Base-by-base conservation (phyloP, 345 rosid genomes). In the Acer campestre region DNA sequence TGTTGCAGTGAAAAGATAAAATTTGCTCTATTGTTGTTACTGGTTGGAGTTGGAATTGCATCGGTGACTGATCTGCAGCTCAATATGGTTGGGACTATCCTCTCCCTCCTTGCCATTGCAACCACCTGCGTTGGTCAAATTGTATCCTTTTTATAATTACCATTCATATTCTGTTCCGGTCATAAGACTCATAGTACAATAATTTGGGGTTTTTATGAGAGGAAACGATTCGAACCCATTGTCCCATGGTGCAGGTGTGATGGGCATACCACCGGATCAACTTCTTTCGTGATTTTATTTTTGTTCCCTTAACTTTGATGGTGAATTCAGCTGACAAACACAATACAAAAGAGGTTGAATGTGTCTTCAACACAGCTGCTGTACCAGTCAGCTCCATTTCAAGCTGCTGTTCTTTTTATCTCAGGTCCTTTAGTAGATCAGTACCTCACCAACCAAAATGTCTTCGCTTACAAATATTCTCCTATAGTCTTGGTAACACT, bases 111-210 rank as follows among this genome's bases (percentile, higher is more conserved):
- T 17, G 99, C 99, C 86, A 94, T 96, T 9, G 77, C 78, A 42
- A 96, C 98, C 23, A 96, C 99, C 70, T 96, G 98, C 53, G 97
- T 96, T 76, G 98, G 99, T 31, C 99, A 96, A 84, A 96, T 96
- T 76, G 99, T 96, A 94, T 85, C 90, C 89, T 88, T 79, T 78
- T 17, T 27, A 25, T 23, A 42, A 20, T 35, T 35, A 35, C 38
- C 31, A 29, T 29, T 29, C 31, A 29, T 29, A 29, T 2, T 29
- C 2, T 29, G 31, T 29, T 29, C 31, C 0, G 31, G 31, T 29
- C 31, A 29, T 29, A 29, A 27, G 31, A 29, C 31, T 29, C 29
- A 1, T 27, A 27, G 29, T 27, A 29, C 31, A 25, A 25, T 25
- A 25, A 25, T 25, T 25, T 2, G 27, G 31, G 31, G 31, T 25